These are phyloP conservation scores for Polytrichum formosum DNA, from an alignment of 225 moss, liverwort and hornwort genomes.

Conservation along the genomic window DNA sequence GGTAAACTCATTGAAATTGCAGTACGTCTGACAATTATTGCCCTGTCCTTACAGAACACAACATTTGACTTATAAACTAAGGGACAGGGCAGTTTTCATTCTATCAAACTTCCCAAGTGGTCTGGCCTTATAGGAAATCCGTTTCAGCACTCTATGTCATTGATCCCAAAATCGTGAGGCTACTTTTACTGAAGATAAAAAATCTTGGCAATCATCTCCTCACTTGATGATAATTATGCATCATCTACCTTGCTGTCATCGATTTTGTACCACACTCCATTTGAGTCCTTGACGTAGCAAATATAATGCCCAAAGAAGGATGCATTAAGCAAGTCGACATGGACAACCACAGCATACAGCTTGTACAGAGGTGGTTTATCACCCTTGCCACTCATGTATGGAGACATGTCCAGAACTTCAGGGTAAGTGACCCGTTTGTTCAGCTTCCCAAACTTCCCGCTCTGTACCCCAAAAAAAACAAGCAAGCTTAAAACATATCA, in stretches of 20 bases:
- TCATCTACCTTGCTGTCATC: slow-evolving; percentile 82
- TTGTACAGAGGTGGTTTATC: slow-evolving; percentile 45
- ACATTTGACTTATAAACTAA: too few relatives aligned
- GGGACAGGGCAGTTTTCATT: too few relatives aligned
- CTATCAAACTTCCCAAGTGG: too few relatives aligned
- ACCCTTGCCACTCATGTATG: slow-evolving; percentile 75
- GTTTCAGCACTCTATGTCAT: too few relatives aligned
- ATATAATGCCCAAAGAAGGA: slow-evolving; percentile 99
- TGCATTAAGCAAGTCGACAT: slow-evolving; percentile 97
- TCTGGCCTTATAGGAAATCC: too few relatives aligned
- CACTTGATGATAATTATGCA: not conserved
- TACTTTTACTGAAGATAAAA: too few relatives aligned
- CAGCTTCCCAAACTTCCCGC: slow-evolving; percentile 96
- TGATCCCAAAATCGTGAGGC: too few relatives aligned
- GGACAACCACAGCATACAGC: slow-evolving; percentile 87
- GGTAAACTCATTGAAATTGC: too few relatives aligned
- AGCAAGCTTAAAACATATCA: too few relatives aligned
- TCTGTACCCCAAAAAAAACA: slow-evolving; percentile 31
- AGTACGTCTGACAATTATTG: too few relatives aligned
- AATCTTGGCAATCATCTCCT: too few relatives aligned
- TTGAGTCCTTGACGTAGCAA: slow-evolving; percentile 87
- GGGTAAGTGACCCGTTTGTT: slow-evolving; percentile 93
- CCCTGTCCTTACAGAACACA: too few relatives aligned
- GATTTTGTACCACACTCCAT: slow-evolving; percentile 82
- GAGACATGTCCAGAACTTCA: slow-evolving; percentile 64